These are phyloP conservation scores for Aspergillus fijiensis DNA, from an alignment of 2,329 filamentous ascomycete genomes.

Conservation along the genomic window DNA sequence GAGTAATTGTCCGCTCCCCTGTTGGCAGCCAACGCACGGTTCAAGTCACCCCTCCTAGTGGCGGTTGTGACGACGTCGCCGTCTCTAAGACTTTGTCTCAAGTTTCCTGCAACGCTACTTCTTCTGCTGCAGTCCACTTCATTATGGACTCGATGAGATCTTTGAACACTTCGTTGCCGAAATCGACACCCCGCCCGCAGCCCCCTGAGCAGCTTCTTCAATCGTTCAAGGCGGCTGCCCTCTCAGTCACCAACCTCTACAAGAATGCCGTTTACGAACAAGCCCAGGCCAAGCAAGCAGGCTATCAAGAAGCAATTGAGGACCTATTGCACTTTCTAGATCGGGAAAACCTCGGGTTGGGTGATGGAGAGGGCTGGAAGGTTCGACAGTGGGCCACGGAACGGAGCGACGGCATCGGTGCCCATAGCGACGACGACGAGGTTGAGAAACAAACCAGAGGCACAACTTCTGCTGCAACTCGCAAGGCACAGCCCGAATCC, in stretches of 20 bases:
- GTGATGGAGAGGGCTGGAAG: slow-evolving; percentile 73
- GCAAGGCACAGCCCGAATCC: slow-evolving; percentile 34
- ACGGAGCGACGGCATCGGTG: slow-evolving; percentile 44
- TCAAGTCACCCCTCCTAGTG: slow-evolving; percentile 23
- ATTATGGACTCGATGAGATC: slow-evolving; percentile 65
- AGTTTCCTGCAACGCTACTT: slow-evolving; percentile 12
- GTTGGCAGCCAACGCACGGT: slow-evolving; percentile 17
- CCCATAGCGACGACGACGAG: slow-evolving; percentile 48
- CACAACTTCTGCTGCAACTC: slow-evolving; percentile 35
- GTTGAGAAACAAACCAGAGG: slow-evolving; percentile 39
- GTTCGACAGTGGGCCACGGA: slow-evolving; percentile 61
- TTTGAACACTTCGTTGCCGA: slow-evolving; percentile 61
- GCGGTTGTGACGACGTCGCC: slow-evolving; percentile 5
- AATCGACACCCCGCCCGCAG: slow-evolving; percentile 49
- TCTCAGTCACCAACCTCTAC: slow-evolving; percentile 95
- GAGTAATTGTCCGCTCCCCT: not conserved
- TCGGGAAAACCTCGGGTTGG: slow-evolving; percentile 72
- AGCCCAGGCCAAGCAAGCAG: slow-evolving; percentile 70
- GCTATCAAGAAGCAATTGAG: slow-evolving; percentile 92
- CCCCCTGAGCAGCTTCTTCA: slow-evolving; percentile 66
- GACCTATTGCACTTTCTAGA: slow-evolving; percentile 86
- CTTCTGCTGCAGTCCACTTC: slow-evolving; percentile 11
- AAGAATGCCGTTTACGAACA: slow-evolving; percentile 82
- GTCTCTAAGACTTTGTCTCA: not conserved
- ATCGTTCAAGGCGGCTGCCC: slow-evolving; percentile 85